phyloP scores from a whole-genome alignment of 352 stramenopile species.

The Elongisporangium senticosum region DNA sequence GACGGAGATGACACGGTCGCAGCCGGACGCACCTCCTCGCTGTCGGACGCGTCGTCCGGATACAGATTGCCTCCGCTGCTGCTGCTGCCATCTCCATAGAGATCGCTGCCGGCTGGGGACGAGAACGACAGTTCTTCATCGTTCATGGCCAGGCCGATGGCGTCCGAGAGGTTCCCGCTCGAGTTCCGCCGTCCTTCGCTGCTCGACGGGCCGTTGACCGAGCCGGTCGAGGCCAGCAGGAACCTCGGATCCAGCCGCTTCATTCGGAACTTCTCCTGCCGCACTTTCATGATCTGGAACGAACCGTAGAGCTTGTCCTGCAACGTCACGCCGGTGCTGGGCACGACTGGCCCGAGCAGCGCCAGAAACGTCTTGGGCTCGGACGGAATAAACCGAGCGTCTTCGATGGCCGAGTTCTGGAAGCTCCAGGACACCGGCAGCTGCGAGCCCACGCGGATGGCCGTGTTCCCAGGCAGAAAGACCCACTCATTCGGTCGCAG shows the following conservation, averaged over 20 bases:
- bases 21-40: conserved; percentile 34
- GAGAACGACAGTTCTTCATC: conserved; percentile 10
- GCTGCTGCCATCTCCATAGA: neutral
- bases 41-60: conserved; percentile 15
- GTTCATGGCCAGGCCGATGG: conserved; percentile 34
- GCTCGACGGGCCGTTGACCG: conserved; percentile 14
- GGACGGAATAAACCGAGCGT: conserved; percentile 56
- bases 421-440: conserved; percentile 65
- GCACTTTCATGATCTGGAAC: conserved; percentile 64
- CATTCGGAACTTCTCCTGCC: conserved; percentile 55
- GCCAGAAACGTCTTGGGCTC: conserved; percentile 56
- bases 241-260: conserved; percentile 52
- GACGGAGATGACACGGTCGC: conserved; percentile 18
- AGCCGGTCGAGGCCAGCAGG: conserved; percentile 17
- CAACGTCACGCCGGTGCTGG: conserved; percentile 35
- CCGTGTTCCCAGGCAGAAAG: conserved; percentile 39
- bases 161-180: conserved; percentile 20
- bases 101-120: conserved; percentile 1
- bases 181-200: neutral
- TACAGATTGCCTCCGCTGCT: neutral
- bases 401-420: conserved; percentile 64
- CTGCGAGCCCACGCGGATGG: conserved; percentile 31
- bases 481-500: conserved; percentile 43
- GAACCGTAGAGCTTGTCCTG: conserved; percentile 71
- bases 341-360: conserved; percentile 34